Evolutionary conservation across 495 filamentous ascomycete species (phyloP), one percentile per base, ranked within the genome.

Genomic region (Hyphodiscus hymeniophilus): DNA sequence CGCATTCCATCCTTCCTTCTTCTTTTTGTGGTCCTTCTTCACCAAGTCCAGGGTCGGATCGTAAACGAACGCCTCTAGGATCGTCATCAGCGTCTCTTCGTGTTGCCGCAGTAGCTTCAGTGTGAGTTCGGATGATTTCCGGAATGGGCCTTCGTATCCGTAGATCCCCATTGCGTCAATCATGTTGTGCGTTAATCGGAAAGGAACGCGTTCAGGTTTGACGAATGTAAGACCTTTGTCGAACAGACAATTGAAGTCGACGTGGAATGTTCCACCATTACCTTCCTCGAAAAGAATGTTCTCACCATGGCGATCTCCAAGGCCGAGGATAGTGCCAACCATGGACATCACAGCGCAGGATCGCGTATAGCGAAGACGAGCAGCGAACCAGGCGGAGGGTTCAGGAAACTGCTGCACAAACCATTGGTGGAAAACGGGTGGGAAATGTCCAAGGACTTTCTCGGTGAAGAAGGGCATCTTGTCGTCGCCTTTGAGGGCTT

Each of bases 241-340:
- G 64, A 99, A 99, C 17, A 99, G 83, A 66, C 92, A 99, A 67
- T 99, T 99, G 75, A 99, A 99, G 67, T 99, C 92, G 42, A 99
- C 92, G 66, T 99, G 92, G 59, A 97, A 81, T 20, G 94, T 81
- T 45, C 94, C 94, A 38, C 94, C 92, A 51, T 89, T 94, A 30
- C 83, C 82, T 73, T 95, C 88, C 63, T 97, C 89, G 40, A 97
- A 86, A 28, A 95, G 76, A 42, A 99, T 87, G 63, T 99, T 99
- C 66, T 97, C 92, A 45, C 90, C 90, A 64, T 99, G 92, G n/a
- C 92, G 87, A 61, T 99, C 92, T 31, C 92, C 92, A 3, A 99
- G 77, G 13, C 90, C 92, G 11, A 98, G 75, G 49, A 96, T 87
- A 22, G 94, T 89, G 44, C 92, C 92, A 18, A 95, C 87, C 78